These are phyloP conservation scores for Ananas comosus DNA, from an alignment of 176 grass and related monocot genomes.

Conservation along the genomic window DNA sequence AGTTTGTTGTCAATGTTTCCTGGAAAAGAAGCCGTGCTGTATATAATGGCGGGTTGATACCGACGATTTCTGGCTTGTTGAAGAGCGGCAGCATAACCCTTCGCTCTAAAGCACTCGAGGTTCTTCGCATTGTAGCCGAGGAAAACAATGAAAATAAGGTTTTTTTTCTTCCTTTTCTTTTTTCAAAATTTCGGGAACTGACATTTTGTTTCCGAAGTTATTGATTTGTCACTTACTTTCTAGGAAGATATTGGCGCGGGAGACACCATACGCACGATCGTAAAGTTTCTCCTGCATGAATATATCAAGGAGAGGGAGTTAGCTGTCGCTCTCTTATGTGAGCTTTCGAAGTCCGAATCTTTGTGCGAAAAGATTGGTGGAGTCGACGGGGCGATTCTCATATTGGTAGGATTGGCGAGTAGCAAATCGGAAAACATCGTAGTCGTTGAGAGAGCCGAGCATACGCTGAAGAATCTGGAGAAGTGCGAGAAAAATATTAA, in stretches of 20 bases:
- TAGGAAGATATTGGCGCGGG: constrained; percentile 48
- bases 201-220: constrained; percentile 11
- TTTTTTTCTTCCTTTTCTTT: constrained; percentile 2
- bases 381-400: constrained; percentile 54
- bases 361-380: constrained; percentile 46
- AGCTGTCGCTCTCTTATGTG: constrained; percentile 44
- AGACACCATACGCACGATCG: constrained; percentile 63
- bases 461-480: constrained; percentile 60
- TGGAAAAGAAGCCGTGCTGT: constrained; percentile 28
- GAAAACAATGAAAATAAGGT: constrained; percentile 47
- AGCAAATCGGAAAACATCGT: constrained; percentile 50
- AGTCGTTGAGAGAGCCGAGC: constrained; percentile 63
- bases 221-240: not conserved
- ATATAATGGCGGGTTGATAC: constrained; percentile 24
- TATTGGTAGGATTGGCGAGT: constrained; percentile 69
- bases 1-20: constrained; percentile 29
- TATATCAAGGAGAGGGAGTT: constrained; percentile 59
- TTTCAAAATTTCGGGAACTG: not conserved
- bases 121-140: constrained; percentile 28
- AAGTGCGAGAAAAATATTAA: constrained; percentile 52
- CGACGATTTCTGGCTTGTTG: constrained; percentile 31
- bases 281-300: constrained; percentile 66
- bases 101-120: constrained; percentile 29
- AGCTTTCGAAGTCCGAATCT: constrained; percentile 45
- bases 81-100: constrained; percentile 34